Percentiles rank a stretch among this genome's conserved stretches.
Conservation (phyloP, 176 grass and related monocot species). For the Thalia dealbata region DNA sequence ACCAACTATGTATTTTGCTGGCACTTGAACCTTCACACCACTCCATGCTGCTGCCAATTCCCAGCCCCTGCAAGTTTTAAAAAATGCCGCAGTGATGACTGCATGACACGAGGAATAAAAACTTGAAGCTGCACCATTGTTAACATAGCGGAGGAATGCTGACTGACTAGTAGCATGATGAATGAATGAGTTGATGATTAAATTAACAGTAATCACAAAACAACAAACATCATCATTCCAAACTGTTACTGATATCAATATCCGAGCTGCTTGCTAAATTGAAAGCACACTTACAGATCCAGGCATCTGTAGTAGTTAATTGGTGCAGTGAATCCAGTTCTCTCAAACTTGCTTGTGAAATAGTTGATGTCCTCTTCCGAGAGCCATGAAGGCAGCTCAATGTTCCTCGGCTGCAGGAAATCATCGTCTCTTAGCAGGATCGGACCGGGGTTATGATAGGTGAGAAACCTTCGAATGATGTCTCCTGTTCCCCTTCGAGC, state of each 20-base stretch:
- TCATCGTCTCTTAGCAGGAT: neutral
- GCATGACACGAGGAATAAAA: too few species aligned
- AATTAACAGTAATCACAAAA: too few species aligned
- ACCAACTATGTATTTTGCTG: neutral
- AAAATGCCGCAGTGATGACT: too few species aligned
- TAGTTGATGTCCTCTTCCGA: slow-evolving; percentile 30
- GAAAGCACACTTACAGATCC: slow-evolving; percentile 33
- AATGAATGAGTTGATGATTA: too few species aligned
- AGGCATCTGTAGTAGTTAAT: slow-evolving; percentile 50
- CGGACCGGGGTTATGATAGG: slow-evolving; percentile 12
- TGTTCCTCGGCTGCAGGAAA: slow-evolving; percentile 13
- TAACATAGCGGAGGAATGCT: too few species aligned
- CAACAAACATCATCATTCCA: neutral
- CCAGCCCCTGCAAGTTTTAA: neutral
- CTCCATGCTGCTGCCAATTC: neutral
- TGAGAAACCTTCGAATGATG: slow-evolving; percentile 9
- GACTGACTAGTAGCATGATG: too few species aligned
- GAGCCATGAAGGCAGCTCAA: slow-evolving; percentile 35
- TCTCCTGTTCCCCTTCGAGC: neutral
- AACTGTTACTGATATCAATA: neutral
- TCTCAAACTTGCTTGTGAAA: slow-evolving; percentile 32
- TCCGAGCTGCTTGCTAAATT: neutral
- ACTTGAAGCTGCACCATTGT: too few species aligned
- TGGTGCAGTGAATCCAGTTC: slow-evolving; percentile 39
- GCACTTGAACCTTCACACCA: neutral